Base-by-base conservation (phyloP, 1,284 basidiomycete genomes). In the Cystobasidiaceae sp. region DNA sequence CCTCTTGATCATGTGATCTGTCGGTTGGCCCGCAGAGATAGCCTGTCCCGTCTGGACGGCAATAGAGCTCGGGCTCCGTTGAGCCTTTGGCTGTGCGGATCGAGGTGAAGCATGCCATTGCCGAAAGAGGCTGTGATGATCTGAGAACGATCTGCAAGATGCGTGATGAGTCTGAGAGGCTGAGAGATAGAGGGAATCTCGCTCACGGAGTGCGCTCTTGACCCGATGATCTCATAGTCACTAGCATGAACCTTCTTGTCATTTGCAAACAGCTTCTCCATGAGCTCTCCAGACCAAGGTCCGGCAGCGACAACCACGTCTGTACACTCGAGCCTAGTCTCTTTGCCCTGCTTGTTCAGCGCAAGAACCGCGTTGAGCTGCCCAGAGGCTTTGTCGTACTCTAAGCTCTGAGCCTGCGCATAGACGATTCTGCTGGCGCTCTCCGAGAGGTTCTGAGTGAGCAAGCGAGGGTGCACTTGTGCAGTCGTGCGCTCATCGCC, bases 401-500 rank as follows among this genome's bases (percentile, higher is more conserved):
- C 58, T 25, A 75, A 44, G 50, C 69, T 67, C 37, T 68, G 71
- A 2, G 73, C 78, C 4, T 71, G 72, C 6, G 76, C 75, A 39
- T 74, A 72, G 68, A 77, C 78, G 70, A 76, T 71, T 39, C 76
- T 73, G 15, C 82, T 79, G n/a, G 80, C 80, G 19, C 72, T 80
- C 6, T 84, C 81, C 69, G 87, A 82, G 80, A 96, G 86, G 72
- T 83, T 85, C 17, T 82, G 83, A 0, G 90, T 90, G 76, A 96
- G 88, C 4, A 83, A 80, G 70, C 85, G 85, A 0, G 90, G 90
- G 67, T 90, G 87, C 1, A 91, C 88, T 75, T 91, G 89, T 0
- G 88, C 88, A 0, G 88, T 90, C n/a, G 81, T 78, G 25, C 75
- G 74, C 27, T 71, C 72, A 30, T 78, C 78, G 9, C 79, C 79